These are phyloP conservation scores for Penicillium sp. DNA, from an alignment of 2,329 filamentous ascomycete species.

Conservation along the genomic window DNA sequence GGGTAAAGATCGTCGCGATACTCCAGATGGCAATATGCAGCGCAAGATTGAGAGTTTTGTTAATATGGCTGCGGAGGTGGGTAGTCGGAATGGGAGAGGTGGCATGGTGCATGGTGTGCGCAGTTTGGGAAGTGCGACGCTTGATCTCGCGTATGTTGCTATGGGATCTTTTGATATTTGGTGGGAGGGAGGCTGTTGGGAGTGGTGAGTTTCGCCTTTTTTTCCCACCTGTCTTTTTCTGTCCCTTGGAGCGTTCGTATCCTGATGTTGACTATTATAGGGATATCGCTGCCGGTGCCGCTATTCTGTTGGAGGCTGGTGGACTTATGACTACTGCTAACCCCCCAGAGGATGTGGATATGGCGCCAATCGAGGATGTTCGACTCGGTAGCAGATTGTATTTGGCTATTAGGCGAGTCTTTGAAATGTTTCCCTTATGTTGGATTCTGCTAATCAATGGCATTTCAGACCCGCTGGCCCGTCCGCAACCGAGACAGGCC, in stretches of 20 bases:
- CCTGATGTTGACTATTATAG: constrained; percentile 10
- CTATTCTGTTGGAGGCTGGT: constrained; percentile 70
- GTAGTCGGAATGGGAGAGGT: constrained; percentile 63
- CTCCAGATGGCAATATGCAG: constrained; percentile 65
- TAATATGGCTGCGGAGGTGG: constrained; percentile 69
- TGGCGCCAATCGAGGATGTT: constrained; percentile 58
- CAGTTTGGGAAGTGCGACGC: constrained; percentile 69
- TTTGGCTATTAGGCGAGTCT: constrained; percentile 62
- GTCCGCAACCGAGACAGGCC: constrained; percentile 60
- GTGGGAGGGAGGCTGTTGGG: constrained; percentile 82
- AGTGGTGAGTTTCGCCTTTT: constrained; percentile 56
- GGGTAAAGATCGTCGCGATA: constrained; percentile 73
- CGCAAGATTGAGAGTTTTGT: constrained; percentile 73
- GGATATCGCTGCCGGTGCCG: constrained; percentile 76
- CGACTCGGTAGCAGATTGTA: constrained; percentile 68
- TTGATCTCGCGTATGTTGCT: constrained; percentile 73
- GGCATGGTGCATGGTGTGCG: constrained; percentile 78
- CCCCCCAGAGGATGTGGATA: constrained; percentile 60
- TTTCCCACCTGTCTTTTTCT: not conserved
- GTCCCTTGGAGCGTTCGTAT: not conserved
- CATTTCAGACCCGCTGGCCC: constrained; percentile 61
- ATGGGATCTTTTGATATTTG: constrained; percentile 77
- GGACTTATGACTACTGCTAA: constrained; percentile 73
- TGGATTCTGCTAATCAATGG: not conserved
- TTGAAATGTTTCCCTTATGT: not conserved